These are phyloP conservation scores for Fibroporia radiculosa DNA, from an alignment of 768 basidiomycete species.

Conservation along the genomic window DNA sequence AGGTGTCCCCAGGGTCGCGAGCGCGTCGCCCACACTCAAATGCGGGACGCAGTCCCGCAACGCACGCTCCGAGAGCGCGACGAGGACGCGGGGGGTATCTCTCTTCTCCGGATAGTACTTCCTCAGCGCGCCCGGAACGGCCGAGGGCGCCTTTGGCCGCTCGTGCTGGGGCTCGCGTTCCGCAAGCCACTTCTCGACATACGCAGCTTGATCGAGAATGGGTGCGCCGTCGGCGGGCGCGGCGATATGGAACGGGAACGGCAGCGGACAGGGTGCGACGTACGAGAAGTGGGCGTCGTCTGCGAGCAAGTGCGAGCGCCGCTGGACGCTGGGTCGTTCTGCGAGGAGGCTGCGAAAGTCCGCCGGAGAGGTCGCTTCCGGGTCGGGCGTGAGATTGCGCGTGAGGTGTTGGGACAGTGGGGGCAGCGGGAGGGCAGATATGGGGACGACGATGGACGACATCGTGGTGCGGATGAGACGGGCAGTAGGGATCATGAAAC, in stretches of 20 bases:
- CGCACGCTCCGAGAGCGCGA: constrained; percentile 65
- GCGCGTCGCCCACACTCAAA: constrained; percentile 82
- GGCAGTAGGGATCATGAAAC: too few species aligned
- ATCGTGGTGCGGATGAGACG: neutral
- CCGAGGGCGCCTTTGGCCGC: constrained; percentile 15
- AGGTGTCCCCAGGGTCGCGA: constrained; percentile 56
- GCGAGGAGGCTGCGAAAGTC: constrained; percentile 44
- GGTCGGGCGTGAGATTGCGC: constrained; percentile 52
- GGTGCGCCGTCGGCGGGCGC: constrained; percentile 42
- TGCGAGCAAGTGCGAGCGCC: constrained; percentile 56
- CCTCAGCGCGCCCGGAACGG: constrained; percentile 18
- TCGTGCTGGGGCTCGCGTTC: constrained; percentile 51
- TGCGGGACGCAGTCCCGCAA: constrained; percentile 74
- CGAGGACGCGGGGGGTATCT: constrained; percentile 48
- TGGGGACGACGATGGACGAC: constrained; percentile 21
- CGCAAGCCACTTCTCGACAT: constrained; percentile 74
- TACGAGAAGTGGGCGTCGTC: constrained; percentile 65
- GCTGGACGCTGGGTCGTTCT: constrained; percentile 56
- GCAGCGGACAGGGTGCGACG: constrained; percentile 71
- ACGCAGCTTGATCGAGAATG: constrained; percentile 42
- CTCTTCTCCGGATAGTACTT: constrained; percentile 37
- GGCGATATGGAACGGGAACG: constrained; percentile 77
- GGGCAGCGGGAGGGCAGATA: constrained; percentile 50
- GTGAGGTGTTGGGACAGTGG: constrained; percentile 32
- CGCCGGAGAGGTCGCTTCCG: constrained; percentile 41